A percentile compares a stretch with the other conserved stretches of the same genome.
phyloP scores from a whole-genome alignment of 2,329 filamentous ascomycete genomes.

The Colletotrichum caudatum region DNA sequence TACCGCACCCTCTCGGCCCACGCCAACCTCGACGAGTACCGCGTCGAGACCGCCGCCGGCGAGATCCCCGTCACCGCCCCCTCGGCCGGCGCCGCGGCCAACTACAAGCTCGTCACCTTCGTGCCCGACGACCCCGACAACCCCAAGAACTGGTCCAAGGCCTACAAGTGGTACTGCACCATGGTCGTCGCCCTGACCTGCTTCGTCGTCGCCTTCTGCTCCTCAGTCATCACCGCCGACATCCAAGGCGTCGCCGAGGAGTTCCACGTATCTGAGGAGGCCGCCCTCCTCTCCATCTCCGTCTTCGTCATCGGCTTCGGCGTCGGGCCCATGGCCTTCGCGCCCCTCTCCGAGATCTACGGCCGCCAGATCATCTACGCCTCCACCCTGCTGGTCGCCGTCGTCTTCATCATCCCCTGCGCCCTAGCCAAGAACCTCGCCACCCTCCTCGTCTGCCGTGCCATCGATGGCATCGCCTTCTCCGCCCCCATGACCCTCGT shows the following conservation, averaged over 20 bases:
- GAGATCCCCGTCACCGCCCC: slow-evolving; percentile 64
- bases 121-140: slow-evolving; percentile 78
- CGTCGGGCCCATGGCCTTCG: slow-evolving; percentile 83
- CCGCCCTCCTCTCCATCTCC: slow-evolving; percentile 77
- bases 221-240: slow-evolving; percentile 83
- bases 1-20: slow-evolving; percentile 71
- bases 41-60: slow-evolving; percentile 70
- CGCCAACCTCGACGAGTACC: slow-evolving; percentile 76
- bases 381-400: slow-evolving; percentile 75
- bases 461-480: slow-evolving; percentile 86
- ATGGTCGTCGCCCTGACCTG: slow-evolving; percentile 85
- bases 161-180: slow-evolving; percentile 84
- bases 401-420: slow-evolving; percentile 84
- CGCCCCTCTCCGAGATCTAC: slow-evolving; percentile 80
- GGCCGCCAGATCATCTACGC: slow-evolving; percentile 79
- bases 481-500: slow-evolving; percentile 89
- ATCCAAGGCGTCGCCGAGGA: slow-evolving; percentile 71
- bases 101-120: slow-evolving; percentile 72
- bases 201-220: slow-evolving; percentile 79
- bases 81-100: slow-evolving; percentile 28
- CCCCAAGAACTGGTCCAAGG: slow-evolving; percentile 87
- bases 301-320: slow-evolving; percentile 88
- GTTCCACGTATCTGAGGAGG: slow-evolving; percentile 78
- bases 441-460: slow-evolving; percentile 80
- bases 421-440: slow-evolving; percentile 81